Evolutionary conservation across 352 stramenopile species (phyloP), one percentile per base, ranked within the genome.

Genomic region (Saprolegnia parasitica): DNA sequence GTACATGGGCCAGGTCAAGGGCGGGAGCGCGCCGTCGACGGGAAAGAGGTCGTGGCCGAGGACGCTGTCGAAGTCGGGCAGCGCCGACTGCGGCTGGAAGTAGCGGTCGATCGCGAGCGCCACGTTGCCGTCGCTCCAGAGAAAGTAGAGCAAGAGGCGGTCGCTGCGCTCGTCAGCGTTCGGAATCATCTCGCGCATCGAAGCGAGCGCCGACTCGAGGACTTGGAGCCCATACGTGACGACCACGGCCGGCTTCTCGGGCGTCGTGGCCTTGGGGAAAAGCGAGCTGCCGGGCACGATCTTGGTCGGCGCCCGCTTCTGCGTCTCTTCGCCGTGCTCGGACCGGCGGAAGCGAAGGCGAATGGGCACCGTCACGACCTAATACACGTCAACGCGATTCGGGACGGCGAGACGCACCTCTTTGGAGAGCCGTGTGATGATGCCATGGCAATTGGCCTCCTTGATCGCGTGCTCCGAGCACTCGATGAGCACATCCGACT

Each of bases 21-120:
- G 76, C 37, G 92, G 76, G 10, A 71, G 18, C 15, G 47, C 16
- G 23, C 63, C 63, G 40, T 71, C 52, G 55, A 20, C 29, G 5
- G 63, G 26, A 24, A 42, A 67, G 76, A 81, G 91, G 56, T 91
- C 74, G 58, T 79, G 76, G 0, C 87, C 87, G n/a, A 93, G 65
- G 26, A 96, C 77, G 16, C 76, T 72, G 37, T 83, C 84, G 32
- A 96, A 96, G 65, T 96, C 86, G 42, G 83, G 91, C 24, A 91
- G 71, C 57, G 90, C 74, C 37, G 85, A 83, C 46, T 89, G 77
- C 57, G 93, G 85, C n/a, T 82, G 90, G 64, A 96, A 67, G 55
- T 84, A 88, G 16, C 85, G 88, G 74, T 96, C 92, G 49, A 96
- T 83, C 0, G 84, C 86, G n/a, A 79, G 73, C 46, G 93, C 84